phyloP scores from a whole-genome alignment of 352 stramenopile genomes.

The Achlya hypogyna region DNA sequence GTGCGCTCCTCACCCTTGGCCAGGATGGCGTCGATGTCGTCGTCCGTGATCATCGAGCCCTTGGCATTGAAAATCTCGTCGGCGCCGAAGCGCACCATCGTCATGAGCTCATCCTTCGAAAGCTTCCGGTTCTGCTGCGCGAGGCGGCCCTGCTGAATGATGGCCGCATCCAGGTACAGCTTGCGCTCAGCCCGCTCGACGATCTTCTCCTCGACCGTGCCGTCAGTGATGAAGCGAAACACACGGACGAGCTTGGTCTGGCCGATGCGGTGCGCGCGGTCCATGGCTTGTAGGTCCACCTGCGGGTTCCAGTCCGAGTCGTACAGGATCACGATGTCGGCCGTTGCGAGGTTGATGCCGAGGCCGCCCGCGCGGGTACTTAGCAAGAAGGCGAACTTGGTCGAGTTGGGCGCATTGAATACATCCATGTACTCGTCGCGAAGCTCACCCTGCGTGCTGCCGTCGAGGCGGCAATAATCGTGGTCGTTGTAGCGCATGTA shows the following conservation, averaged over 20 bases:
- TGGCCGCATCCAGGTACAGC: constrained; percentile 96
- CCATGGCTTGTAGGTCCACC: constrained; percentile 97
- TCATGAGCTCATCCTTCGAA: constrained; percentile 97
- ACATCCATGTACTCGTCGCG: constrained; percentile 92
- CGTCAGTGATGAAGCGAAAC: constrained; percentile 97
- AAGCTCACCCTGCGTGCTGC: constrained; percentile 77
- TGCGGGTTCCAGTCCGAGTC: constrained; percentile 99
- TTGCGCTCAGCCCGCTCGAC: constrained; percentile 97
- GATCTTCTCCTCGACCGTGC: constrained; percentile 99
- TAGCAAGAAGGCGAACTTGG: constrained; percentile 97
- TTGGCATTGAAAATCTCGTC: constrained; percentile 85
- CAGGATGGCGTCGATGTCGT: constrained; percentile 89
- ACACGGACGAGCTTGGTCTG: constrained; percentile 98
- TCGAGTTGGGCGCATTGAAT: constrained; percentile 94
- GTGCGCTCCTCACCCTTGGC: constrained; percentile 87
- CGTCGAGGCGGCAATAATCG: constrained; percentile 80
- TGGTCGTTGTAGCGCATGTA: constrained; percentile 91
- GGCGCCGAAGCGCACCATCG: constrained; percentile 88
- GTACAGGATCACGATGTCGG: constrained; percentile 98
- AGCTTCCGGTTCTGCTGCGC: constrained; percentile 88
- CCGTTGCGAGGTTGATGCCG: constrained; percentile 98
- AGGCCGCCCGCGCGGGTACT: constrained; percentile 94
- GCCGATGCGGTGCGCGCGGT: constrained; percentile 96
- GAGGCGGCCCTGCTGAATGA: constrained; percentile 98
- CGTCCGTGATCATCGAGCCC: constrained; percentile 85